Evolutionary conservation across 2,329 filamentous ascomycete genomes (phyloP).

Genomic region (Calonectria honghensis): DNA sequence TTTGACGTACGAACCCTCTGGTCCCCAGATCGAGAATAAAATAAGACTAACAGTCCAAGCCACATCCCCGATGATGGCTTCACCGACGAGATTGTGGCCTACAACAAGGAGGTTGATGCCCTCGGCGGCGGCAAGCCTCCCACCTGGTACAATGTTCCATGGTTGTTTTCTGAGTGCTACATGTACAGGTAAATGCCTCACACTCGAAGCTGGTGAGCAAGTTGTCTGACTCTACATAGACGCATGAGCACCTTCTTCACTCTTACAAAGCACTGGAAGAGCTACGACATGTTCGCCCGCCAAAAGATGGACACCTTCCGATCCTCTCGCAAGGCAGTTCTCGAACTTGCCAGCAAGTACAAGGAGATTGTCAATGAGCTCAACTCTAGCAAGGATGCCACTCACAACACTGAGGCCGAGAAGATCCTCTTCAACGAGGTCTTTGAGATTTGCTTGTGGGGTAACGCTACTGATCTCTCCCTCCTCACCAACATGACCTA

Average conservation of each 20-base stretch:
- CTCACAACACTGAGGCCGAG: slow-evolving; percentile 80
- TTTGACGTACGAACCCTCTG: slow-evolving; percentile 76
- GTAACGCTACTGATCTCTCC: slow-evolving; percentile 95
- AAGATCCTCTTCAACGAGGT: slow-evolving; percentile 90
- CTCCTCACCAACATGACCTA: slow-evolving; percentile 93
- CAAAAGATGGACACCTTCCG: slow-evolving; percentile 96
- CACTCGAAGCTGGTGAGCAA: neutral
- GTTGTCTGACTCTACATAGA: slow-evolving; percentile 59
- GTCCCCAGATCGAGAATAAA: neutral
- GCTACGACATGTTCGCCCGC: slow-evolving; percentile 90
- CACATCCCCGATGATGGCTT: slow-evolving; percentile 86
- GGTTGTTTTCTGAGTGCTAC: slow-evolving; percentile 96
- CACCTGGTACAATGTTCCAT: slow-evolving; percentile 89
- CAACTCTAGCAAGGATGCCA: slow-evolving; percentile 70
- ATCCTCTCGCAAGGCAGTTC: slow-evolving; percentile 89
- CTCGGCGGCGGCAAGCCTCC: slow-evolving; percentile 74
- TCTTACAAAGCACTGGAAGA: slow-evolving; percentile 87
- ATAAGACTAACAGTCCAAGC: slow-evolving; percentile 62
- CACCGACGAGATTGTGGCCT: slow-evolving; percentile 85
- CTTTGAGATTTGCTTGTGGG: slow-evolving; percentile 98
- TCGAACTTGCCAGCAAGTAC: slow-evolving; percentile 88
- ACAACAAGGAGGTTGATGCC: slow-evolving; percentile 89
- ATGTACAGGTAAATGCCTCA: slow-evolving; percentile 80
- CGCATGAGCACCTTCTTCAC: slow-evolving; percentile 88
- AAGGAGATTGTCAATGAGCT: slow-evolving; percentile 82